Percentiles rank a stretch among this genome's conserved stretches.
Conservation (phyloP, 371 early-diverging fungal species). For the Mucor irregularis region DNA sequence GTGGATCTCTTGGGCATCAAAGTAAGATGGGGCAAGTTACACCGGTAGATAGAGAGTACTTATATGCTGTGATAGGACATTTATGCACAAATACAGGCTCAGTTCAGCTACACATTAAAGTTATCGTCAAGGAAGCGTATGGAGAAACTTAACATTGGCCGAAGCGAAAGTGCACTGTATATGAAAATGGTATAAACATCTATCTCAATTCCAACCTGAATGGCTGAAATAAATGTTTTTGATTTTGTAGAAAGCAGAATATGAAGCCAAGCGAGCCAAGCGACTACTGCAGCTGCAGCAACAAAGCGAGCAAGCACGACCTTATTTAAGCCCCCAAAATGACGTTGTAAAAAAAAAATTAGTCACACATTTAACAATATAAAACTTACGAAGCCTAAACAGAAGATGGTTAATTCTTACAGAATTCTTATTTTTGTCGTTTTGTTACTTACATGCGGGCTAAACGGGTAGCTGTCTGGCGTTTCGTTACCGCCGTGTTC, state of each 20-base stretch:
- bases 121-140: constrained; percentile 46
- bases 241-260: constrained; percentile 22
- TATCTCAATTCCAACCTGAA: not conserved
- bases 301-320: not conserved
- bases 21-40: too few relatives aligned
- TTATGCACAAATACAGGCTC: constrained; percentile 53
- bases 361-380: too few relatives aligned
- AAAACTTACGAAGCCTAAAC: too few relatives aligned
- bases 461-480: too few relatives aligned
- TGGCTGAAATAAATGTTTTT: not conserved
- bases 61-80: too few relatives aligned
- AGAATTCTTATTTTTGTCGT: too few relatives aligned
- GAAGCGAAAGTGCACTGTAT: constrained; percentile 40
- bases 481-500: too few relatives aligned
- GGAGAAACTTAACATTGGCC: constrained; percentile 42
- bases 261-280: constrained; percentile 18
- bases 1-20: constrained; percentile 52
- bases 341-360: too few relatives aligned
- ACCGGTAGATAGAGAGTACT: too few relatives aligned
- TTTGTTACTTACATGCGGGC: too few relatives aligned
- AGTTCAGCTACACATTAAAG: constrained; percentile 57
- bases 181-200: constrained; percentile 29
- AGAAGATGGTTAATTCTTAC: too few relatives aligned
- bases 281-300: not conserved
- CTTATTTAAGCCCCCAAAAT: too few relatives aligned